Evolutionary conservation across 1,284 basidiomycete species (phyloP).

Genomic region (Xerocomus minutiporus): DNA sequence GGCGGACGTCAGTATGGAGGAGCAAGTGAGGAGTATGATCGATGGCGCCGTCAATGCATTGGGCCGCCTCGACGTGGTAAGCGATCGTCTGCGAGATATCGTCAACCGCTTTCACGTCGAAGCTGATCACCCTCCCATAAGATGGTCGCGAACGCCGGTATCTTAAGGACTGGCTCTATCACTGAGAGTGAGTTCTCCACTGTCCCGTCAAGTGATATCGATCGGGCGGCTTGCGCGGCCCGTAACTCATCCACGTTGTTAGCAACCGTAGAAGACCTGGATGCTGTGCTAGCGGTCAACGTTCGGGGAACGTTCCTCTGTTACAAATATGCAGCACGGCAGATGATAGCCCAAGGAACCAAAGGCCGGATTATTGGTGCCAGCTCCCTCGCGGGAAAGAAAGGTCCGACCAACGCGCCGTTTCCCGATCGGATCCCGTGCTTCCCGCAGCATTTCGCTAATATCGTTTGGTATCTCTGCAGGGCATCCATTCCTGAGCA

Average conservation of each 20-base stretch:
- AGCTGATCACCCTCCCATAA: slow-evolving; percentile 5
- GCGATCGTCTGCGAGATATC: slow-evolving; percentile 5
- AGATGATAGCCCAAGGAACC: slow-evolving; percentile 36
- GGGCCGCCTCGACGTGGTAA: slow-evolving; percentile 38
- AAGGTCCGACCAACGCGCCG: slow-evolving; percentile 17
- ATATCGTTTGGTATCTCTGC: background rate
- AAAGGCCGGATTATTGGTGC: slow-evolving; percentile 40
- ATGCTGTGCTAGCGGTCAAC: slow-evolving; percentile 31
- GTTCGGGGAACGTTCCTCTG: slow-evolving; percentile 35
- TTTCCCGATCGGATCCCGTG: background rate
- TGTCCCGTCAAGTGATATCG: background rate
- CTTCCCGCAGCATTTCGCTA: background rate
- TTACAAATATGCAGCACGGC: slow-evolving; percentile 37
- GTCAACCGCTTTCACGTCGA: background rate
- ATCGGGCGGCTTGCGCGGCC: background rate
- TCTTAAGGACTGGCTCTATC: slow-evolving; percentile 22
- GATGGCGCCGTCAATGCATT: slow-evolving; percentile 27
- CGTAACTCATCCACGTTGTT: slow-evolving; percentile 2
- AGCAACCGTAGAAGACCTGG: slow-evolving; percentile 26
- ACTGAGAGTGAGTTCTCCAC: slow-evolving; percentile 22
- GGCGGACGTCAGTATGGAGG: slow-evolving; percentile 35
- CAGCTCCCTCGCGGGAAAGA: slow-evolving; percentile 34
- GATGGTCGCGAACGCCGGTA: slow-evolving; percentile 40
- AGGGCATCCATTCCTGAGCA: slow-evolving; percentile 21
- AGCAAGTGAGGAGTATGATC: slow-evolving; percentile 36